These are phyloP conservation scores for Histomonas meleagridis DNA, from an alignment of 208 protist species.

Conservation along the genomic window DNA sequence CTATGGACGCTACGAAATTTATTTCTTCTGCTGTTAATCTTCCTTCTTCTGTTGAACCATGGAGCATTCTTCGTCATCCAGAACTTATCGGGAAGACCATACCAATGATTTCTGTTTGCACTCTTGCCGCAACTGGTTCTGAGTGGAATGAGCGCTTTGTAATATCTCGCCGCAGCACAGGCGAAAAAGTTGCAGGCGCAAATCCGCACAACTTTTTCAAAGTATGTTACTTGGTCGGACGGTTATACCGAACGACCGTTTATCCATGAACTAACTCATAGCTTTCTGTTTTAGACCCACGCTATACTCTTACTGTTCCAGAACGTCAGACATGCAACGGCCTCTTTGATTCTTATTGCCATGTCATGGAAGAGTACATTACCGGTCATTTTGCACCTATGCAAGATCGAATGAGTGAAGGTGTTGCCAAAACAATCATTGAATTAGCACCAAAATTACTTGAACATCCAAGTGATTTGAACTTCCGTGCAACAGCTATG, in stretches of 20 bases:
- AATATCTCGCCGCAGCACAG: neutral
- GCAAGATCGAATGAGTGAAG: neutral
- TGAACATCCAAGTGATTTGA: neutral
- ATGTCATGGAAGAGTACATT: neutral
- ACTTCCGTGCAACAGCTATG: neutral
- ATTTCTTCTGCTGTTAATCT: neutral
- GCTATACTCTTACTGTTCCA: neutral
- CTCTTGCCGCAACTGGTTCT: neutral
- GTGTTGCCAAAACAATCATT: neutral
- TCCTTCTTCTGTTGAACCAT: neutral
- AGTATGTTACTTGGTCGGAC: no score
- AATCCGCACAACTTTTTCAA: neutral
- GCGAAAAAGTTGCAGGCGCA: neutral
- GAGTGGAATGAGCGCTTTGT: neutral
- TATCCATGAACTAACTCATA: no score
- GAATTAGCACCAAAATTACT: neutral
- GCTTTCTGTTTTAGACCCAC: neutral
- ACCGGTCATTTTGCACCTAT: neutral
- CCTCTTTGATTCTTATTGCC: neutral
- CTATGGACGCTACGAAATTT: neutral
- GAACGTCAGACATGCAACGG: neutral
- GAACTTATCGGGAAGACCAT: neutral
- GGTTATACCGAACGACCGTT: no score
- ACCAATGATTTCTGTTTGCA: neutral
- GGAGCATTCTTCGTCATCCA: neutral